phyloP scores from a whole-genome alignment of 768 basidiomycete genomes.

The Lepiota subincarnata region DNA sequence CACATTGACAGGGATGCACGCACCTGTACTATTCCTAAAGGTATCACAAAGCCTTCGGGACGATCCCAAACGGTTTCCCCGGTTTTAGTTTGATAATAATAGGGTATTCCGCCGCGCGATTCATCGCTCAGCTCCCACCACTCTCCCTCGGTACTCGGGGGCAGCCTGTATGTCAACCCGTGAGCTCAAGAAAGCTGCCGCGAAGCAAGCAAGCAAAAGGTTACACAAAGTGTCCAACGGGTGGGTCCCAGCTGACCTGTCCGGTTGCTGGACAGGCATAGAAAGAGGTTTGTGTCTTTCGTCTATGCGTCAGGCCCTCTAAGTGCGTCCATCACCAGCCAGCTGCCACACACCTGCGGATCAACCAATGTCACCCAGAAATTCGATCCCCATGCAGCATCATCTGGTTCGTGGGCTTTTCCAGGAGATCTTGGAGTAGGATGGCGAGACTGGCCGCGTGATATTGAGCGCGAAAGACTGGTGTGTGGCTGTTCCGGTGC shows the following conservation, averaged over 20 bases:
- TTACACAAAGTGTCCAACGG: constrained; percentile 84
- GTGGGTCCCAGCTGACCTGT: constrained; percentile 91
- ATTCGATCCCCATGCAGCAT: constrained; percentile 76
- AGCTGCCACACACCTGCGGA: constrained; percentile 62
- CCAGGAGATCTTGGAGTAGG: constrained; percentile 22
- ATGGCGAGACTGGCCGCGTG: constrained; percentile 19
- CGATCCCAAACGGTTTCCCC: constrained; percentile 91
- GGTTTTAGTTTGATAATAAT: constrained; percentile 93
- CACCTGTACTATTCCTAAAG: constrained; percentile 84
- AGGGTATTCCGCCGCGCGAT: constrained; percentile 75
- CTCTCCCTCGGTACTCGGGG: constrained; percentile 80
- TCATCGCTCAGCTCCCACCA: constrained; percentile 97
- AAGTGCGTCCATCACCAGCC: constrained; percentile 4
- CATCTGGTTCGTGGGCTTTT: constrained; percentile 33
- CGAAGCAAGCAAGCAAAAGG: constrained; percentile 21
- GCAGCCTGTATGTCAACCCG: constrained; percentile 49
- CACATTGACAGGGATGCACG: constrained; percentile 14
- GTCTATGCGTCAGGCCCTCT: constrained; percentile 3
- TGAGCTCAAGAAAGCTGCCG: constrained; percentile 17
- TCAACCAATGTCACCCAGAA: constrained; percentile 95
- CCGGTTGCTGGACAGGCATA: constrained; percentile 93
- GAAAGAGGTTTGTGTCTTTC: constrained; percentile 62
- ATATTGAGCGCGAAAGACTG: not conserved
- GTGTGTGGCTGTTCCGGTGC: constrained; percentile 9
- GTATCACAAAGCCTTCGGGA: constrained; percentile 88